phyloP scores from a whole-genome alignment of 208 protist species.

The Crithidia mellificae region DNA sequence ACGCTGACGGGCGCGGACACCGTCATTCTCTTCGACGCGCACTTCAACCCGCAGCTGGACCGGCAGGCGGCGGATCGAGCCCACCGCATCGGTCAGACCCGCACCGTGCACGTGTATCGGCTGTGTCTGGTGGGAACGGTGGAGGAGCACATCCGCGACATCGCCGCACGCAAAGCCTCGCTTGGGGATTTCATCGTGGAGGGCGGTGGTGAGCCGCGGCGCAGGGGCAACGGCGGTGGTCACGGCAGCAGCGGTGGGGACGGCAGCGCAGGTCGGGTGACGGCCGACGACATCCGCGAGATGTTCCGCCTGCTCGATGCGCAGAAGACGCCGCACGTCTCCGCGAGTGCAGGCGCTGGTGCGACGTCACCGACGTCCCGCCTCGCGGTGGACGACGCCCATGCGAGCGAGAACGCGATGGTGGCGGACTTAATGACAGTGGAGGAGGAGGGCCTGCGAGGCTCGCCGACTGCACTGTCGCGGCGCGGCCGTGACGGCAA shows the following conservation, averaged over 20 bases:
- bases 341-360: not conserved
- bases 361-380: conserved; percentile 6
- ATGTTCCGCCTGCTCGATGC: conserved; percentile 46
- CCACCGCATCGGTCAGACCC: conserved; percentile 96
- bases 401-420: conserved; percentile 42
- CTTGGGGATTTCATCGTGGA: conserved; percentile 94
- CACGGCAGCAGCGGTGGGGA: conserved; percentile 8
- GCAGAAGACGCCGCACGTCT: conserved; percentile 2
- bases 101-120: conserved; percentile 94
- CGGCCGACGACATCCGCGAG: conserved; percentile 52
- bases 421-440: conserved; percentile 54
- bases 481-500: not conserved
- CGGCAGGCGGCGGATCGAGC: conserved; percentile 95
- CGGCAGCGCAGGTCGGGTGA: conserved; percentile 21
- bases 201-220: conserved; percentile 27
- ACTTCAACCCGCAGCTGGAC: conserved; percentile 99
- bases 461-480: conserved; percentile 1
- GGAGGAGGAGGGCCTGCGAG: conserved; percentile 41
- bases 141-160: conserved; percentile 94
- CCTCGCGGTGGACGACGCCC: no score
- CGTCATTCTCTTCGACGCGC: conserved; percentile 96
- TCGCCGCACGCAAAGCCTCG: conserved; percentile 92
- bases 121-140: conserved; percentile 93
- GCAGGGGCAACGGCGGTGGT: no score
- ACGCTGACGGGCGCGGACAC: conserved; percentile 96